These are phyloP conservation scores for Cetradonia linearis DNA, from an alignment of 495 filamentous ascomycete species.

Conservation along the genomic window DNA sequence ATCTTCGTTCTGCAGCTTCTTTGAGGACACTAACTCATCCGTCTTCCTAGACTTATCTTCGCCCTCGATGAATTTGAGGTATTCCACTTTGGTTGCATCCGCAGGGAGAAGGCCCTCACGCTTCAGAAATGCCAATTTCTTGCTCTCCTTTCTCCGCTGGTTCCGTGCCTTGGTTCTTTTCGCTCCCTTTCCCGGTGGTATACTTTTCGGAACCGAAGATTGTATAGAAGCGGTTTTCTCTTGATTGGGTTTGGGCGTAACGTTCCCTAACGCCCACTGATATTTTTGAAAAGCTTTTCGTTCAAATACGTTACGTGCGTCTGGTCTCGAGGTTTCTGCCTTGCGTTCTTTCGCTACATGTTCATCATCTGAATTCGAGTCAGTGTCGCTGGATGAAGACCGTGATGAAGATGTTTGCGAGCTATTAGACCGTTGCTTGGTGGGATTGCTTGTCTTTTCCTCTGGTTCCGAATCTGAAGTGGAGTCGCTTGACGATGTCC, in stretches of 20 bases:
- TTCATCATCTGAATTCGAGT: constrained; percentile 27
- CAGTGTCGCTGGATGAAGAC: constrained; percentile 14
- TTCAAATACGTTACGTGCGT: neutral
- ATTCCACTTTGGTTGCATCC: constrained; percentile 39
- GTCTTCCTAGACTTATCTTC: constrained; percentile 25
- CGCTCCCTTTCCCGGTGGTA: constrained; percentile 33
- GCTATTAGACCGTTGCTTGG: neutral
- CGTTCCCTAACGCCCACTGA: neutral
- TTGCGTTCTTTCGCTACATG: neutral
- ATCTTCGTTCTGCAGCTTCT: constrained; percentile 22
- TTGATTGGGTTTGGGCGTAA: neutral
- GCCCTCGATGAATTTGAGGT: constrained; percentile 32
- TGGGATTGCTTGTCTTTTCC: constrained; percentile 7
- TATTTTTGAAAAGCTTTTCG: neutral
- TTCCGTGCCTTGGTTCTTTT: constrained; percentile 45
- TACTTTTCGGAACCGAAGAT: constrained; percentile 4
- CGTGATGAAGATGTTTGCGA: constrained; percentile 15
- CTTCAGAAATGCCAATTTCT: constrained; percentile 40
- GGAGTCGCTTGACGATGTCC: constrained; percentile 21
- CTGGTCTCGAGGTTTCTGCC: constrained; percentile 11
- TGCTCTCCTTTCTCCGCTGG: constrained; percentile 39
- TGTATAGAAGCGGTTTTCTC: neutral
- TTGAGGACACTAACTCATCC: neutral
- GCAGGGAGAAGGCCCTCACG: constrained; percentile 38
- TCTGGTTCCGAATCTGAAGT: constrained; percentile 25